A percentile compares a stretch with the other conserved stretches of the same genome.
Evolutionary conservation across 345 rosid species (phyloP).

Genomic region (Salix caprea): DNA sequence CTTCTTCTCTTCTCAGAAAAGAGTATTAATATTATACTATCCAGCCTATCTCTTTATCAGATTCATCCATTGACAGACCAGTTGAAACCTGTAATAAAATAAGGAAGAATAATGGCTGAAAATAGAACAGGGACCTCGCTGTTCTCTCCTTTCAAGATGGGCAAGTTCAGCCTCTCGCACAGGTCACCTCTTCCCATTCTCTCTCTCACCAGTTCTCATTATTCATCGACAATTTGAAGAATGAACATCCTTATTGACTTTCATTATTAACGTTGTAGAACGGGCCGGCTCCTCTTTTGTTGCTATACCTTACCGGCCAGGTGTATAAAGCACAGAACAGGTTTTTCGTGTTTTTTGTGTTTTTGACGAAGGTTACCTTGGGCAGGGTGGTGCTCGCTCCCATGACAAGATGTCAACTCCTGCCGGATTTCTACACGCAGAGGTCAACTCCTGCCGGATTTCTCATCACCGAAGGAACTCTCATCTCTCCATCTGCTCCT

Average conservation of each 20-base stretch:
- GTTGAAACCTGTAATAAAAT: neutral
- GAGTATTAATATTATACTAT: too few relatives aligned
- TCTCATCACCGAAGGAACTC: constrained; percentile 79
- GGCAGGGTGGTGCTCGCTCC: constrained; percentile 89
- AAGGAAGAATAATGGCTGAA: too few relatives aligned
- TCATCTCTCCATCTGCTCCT: constrained; percentile 51
- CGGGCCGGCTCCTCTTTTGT: too few relatives aligned
- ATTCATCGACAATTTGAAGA: too few relatives aligned
- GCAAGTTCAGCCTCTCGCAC: constrained; percentile 74
- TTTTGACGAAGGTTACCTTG: neutral
- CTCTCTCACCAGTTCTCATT: too few relatives aligned
- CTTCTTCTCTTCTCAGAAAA: too few relatives aligned
- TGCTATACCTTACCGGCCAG: too few relatives aligned
- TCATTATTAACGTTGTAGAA: too few relatives aligned
- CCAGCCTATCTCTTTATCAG: too few relatives aligned
- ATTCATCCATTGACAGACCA: neutral
- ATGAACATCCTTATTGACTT: too few relatives aligned
- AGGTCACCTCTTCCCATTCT: constrained; percentile 32
- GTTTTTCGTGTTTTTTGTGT: too few relatives aligned
- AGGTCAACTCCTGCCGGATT: constrained; percentile 75
- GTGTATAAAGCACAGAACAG: too few relatives aligned
- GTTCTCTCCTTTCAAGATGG: constrained; percentile 72
- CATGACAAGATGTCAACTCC: constrained; percentile 74
- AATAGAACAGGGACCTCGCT: constrained; percentile 21
- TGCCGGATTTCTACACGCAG: constrained; percentile 77